Conservation (phyloP, 2,329 filamentous ascomycete genomes). For the Fusarium heterosporum region DNA sequence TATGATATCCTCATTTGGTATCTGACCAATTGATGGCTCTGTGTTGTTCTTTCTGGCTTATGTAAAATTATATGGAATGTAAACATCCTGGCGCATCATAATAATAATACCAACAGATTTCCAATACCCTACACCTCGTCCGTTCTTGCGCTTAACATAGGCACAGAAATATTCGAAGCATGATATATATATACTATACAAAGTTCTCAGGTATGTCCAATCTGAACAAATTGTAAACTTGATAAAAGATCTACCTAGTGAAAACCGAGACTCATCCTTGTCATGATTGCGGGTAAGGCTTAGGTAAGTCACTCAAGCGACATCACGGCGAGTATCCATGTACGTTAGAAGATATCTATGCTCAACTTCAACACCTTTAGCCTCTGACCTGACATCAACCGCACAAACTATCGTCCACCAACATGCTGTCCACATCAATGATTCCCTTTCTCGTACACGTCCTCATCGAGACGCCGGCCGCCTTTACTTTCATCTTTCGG, state of each 20-base stretch:
- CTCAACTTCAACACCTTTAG: neutral
- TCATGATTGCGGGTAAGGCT: conserved; percentile 6
- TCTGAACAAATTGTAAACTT: neutral
- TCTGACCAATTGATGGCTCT: neutral
- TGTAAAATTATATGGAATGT: neutral
- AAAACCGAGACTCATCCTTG: neutral
- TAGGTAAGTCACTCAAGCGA: conserved; percentile 17
- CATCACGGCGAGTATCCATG: neutral
- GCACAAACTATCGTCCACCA: neutral
- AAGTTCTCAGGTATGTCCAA: neutral
- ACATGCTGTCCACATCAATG: conserved; percentile 19
- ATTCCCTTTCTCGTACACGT: conserved; percentile 55
- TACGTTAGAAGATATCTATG: neutral
- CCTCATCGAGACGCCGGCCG: conserved; percentile 57
- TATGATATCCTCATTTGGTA: conserved; percentile 20
- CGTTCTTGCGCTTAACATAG: neutral
- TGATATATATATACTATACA: neutral
- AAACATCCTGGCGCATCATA: neutral
- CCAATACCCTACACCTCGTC: neutral
- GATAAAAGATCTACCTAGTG: neutral
- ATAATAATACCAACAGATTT: neutral
- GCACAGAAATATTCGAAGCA: neutral
- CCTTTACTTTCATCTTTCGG: conserved; percentile 58
- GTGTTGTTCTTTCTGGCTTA: neutral
- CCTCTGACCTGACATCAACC: neutral